Percentiles rank a stretch among this genome's conserved stretches.
Conservation (phyloP, 805 yeast genomes). For the Barnettozyma sucrosica region DNA sequence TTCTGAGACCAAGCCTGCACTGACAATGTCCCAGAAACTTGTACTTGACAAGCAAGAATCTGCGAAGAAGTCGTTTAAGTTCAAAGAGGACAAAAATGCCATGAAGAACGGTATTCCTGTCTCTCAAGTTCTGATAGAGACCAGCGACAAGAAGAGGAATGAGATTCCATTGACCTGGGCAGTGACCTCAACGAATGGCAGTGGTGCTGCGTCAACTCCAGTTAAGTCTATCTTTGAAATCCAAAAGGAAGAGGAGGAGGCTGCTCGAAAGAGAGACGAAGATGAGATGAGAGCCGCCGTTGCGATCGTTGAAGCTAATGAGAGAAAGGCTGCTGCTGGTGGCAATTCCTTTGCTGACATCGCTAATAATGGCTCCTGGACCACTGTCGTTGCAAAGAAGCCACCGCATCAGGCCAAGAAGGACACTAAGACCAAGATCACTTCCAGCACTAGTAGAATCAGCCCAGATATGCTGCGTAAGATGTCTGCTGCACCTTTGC, state of each 20-base stretch:
- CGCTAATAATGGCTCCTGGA: constrained; percentile 30
- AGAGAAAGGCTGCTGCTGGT: constrained; percentile 6
- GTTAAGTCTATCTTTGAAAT: constrained; percentile 57
- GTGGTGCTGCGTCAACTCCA: constrained; percentile 15
- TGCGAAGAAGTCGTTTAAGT: constrained; percentile 32
- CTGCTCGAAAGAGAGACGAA: constrained; percentile 19
- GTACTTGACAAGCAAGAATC: constrained; percentile 40
- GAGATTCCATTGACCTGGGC: constrained; percentile 9
- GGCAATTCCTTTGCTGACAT: constrained; percentile 19
- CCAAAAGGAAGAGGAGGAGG: constrained; percentile 49
- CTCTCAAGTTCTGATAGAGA: constrained; percentile 16
- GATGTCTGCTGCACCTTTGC: constrained; percentile 28
- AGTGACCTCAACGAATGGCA: background rate
- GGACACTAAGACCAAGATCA: background rate
- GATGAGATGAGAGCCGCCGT: constrained; percentile 19
- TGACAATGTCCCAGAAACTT: constrained; percentile 48
- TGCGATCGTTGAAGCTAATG: constrained; percentile 14
- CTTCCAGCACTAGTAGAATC: constrained; percentile 13
- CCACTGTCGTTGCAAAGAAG: constrained; percentile 28
- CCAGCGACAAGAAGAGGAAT: constrained; percentile 13
- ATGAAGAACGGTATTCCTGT: constrained; percentile 9
- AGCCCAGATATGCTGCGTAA: constrained; percentile 34
- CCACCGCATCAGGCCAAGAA: constrained; percentile 8
- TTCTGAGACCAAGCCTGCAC: constrained; percentile 28
- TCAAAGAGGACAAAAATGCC: constrained; percentile 23